A percentile compares a stretch with the other conserved stretches of the same genome.
Evolutionary conservation across 2,329 filamentous ascomycete species (phyloP).

Genomic region (Blastomyces emzantsi): DNA sequence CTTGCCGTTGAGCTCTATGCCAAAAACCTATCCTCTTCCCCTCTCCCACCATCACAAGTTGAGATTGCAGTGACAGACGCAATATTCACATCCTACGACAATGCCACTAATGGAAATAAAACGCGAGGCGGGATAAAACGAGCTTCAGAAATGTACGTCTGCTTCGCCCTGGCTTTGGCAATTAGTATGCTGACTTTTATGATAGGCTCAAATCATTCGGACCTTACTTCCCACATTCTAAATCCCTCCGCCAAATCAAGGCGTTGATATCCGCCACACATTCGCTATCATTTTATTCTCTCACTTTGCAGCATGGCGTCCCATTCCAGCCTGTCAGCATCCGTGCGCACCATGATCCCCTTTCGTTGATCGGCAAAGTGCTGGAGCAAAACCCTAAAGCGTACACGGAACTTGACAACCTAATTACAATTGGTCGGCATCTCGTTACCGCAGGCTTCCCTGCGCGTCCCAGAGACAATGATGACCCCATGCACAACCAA

Average conservation of each 20-base stretch:
- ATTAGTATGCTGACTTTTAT: neutral
- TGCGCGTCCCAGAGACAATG: constrained; percentile 20
- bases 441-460: constrained; percentile 43
- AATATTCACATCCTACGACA: constrained; percentile 52
- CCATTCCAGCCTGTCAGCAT: constrained; percentile 59
- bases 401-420: constrained; percentile 56
- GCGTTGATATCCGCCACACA: constrained; percentile 54
- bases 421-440: constrained; percentile 53
- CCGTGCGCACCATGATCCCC: constrained; percentile 52
- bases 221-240: constrained; percentile 34
- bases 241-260: constrained; percentile 36
- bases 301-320: constrained; percentile 55
- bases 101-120: constrained; percentile 56
- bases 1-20: constrained; percentile 35
- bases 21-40: constrained; percentile 19
- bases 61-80: constrained; percentile 45
- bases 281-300: constrained; percentile 55
- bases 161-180: constrained; percentile 2
- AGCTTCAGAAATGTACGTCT: constrained; percentile 47
- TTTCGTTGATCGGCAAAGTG: constrained; percentile 51
- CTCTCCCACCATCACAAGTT: constrained; percentile 38
- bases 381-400: constrained; percentile 53
- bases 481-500: constrained; percentile 14
- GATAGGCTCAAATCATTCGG: constrained; percentile 36
- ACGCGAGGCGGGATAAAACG: constrained; percentile 54